phyloP scores from a whole-genome alignment of 345 rosid species.

The Populus alba region DNA sequence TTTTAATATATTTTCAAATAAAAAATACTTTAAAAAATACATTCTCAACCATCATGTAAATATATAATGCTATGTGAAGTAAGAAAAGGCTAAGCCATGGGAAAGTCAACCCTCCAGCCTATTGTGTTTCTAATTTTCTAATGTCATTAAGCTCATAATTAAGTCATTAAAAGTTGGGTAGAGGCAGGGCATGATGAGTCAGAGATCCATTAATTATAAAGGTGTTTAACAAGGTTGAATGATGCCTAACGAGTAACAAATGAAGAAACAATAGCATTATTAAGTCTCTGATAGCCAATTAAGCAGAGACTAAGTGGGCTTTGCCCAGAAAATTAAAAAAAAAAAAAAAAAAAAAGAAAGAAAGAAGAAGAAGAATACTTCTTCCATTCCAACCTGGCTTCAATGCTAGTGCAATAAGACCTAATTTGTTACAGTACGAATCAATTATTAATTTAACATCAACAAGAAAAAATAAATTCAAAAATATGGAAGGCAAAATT shows the following conservation, averaged over 20 bases:
- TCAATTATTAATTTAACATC: background rate
- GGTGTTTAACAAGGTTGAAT: background rate
- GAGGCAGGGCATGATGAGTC: background rate
- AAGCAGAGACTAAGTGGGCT: background rate
- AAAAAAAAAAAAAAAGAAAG: too few species aligned
- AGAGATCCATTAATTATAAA: background rate
- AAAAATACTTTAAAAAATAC: too few species aligned
- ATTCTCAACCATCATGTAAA: too few species aligned
- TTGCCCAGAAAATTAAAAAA: too few species aligned
- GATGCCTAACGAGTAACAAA: background rate
- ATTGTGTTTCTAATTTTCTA: background rate
- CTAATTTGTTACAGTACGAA: background rate
- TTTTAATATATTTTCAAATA: too few species aligned
- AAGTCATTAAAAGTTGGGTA: background rate
- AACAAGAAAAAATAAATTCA: too few species aligned
- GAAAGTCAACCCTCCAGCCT: background rate
- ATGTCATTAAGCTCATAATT: too few species aligned
- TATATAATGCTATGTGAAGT: too few species aligned
- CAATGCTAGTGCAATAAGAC: background rate
- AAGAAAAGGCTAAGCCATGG: too few species aligned
- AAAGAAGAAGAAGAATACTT: too few species aligned
- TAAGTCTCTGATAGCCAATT: background rate
- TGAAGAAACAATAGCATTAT: background rate
- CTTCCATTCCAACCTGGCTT: background rate
- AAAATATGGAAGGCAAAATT: background rate